phyloP scores from a whole-genome alignment of 352 stramenopile species.

The Pythium dissimile region DNA sequence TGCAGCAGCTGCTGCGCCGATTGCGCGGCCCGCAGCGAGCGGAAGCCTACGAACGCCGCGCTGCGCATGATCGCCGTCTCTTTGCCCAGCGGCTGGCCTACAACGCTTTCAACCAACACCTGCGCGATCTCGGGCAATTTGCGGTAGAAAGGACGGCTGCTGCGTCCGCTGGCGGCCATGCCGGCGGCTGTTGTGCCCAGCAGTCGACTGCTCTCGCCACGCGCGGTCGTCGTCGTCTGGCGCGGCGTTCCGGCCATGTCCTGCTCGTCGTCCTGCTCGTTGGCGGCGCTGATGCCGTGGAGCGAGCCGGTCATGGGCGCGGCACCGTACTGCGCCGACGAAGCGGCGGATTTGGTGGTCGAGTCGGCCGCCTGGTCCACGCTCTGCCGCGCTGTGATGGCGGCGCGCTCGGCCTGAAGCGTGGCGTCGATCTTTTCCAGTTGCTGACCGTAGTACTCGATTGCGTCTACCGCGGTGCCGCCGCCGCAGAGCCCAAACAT shows the following conservation, averaged over 20 bases:
- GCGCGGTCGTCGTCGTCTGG: background rate
- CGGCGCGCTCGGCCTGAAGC: constrained; percentile 40
- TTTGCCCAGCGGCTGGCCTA: constrained; percentile 32
- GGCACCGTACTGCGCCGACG: constrained; percentile 13
- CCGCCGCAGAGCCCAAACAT: constrained; percentile 45
- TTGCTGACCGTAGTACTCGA: constrained; percentile 51
- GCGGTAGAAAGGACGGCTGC: background rate
- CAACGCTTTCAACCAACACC: constrained; percentile 17
- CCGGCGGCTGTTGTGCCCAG: background rate
- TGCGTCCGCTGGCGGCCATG: background rate
- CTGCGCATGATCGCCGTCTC: constrained; percentile 42
- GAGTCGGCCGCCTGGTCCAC: constrained; percentile 9
- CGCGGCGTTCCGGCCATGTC: background rate
- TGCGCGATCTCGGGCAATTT: constrained; percentile 28
- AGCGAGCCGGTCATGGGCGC: background rate
- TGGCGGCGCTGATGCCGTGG: constrained; percentile 8
- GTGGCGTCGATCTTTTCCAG: constrained; percentile 48
- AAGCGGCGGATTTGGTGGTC: background rate
- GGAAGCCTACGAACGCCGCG: constrained; percentile 76
- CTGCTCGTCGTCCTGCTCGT: constrained; percentile 12
- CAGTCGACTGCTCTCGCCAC: background rate
- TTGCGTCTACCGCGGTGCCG: constrained; percentile 51
- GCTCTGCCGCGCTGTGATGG: constrained; percentile 49
- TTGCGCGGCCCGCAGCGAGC: constrained; percentile 64
- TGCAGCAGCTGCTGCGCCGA: constrained; percentile 69